Percentiles rank a stretch among this genome's conserved stretches.
Evolutionary conservation across 768 basidiomycete genomes (phyloP).

Genomic region (Lactifluus rugatus): DNA sequence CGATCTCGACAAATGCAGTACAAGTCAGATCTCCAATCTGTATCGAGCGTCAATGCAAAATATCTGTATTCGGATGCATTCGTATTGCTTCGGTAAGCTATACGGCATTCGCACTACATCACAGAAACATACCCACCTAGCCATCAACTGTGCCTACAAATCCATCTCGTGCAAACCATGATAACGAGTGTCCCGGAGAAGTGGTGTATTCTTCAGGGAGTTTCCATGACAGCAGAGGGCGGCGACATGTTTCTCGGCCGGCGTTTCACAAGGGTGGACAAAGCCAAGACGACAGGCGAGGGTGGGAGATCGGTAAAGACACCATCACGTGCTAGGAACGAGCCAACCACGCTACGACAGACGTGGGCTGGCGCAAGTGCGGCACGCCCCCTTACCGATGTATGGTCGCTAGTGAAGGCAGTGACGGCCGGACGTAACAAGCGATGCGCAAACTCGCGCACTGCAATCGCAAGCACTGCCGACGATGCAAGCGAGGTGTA

Average conservation of each 20-base stretch:
- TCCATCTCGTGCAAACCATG: background rate
- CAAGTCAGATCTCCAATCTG: background rate
- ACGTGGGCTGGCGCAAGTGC: conserved; percentile 10
- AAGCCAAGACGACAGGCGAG: background rate
- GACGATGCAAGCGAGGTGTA: background rate
- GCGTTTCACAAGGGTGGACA: conserved; percentile 4
- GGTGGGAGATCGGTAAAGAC: background rate
- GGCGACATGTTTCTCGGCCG: background rate
- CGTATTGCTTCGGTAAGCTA: background rate
- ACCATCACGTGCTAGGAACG: conserved; percentile 9
- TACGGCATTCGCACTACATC: background rate
- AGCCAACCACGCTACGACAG: background rate
- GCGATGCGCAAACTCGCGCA: conserved; percentile 9
- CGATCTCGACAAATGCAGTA: background rate
- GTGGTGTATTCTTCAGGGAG: background rate
- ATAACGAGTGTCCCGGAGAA: background rate
- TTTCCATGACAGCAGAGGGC: conserved; percentile 2
- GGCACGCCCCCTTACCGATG: background rate
- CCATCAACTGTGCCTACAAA: background rate
- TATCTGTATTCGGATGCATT: background rate
- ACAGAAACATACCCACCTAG: background rate
- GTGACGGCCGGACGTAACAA: conserved; percentile 7
- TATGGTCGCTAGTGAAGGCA: background rate
- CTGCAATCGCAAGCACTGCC: conserved; percentile 11
- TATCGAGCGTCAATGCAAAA: background rate